Conservation (phyloP, 495 filamentous ascomycete species). For the Hapsidospora chrysogenum region DNA sequence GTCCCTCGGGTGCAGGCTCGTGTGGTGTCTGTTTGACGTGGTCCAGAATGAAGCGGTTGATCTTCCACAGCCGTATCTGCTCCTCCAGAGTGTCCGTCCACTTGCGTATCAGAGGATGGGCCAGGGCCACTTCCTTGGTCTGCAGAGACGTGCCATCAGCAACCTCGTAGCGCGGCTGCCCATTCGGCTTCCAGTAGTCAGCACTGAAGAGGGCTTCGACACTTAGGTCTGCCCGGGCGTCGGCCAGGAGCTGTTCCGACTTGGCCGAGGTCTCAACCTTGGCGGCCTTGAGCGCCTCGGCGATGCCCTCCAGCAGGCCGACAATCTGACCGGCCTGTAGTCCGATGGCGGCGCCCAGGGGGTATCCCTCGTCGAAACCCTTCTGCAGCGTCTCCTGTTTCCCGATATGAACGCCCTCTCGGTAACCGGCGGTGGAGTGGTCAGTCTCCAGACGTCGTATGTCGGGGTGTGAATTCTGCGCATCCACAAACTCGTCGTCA, state of each 20-base stretch:
- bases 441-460: conserved; percentile 55
- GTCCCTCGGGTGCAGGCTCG: too few species aligned
- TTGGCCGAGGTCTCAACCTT: conserved; percentile 9
- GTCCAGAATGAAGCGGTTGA: conserved; percentile 17
- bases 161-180: conserved; percentile 45
- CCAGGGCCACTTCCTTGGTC: conserved; percentile 35
- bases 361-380: conserved; percentile 82
- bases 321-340: conserved; percentile 51
- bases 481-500: background rate
- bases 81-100: conserved; percentile 30
- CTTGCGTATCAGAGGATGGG: conserved; percentile 40
- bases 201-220: conserved; percentile 45
- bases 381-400: conserved; percentile 56
- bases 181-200: conserved; percentile 41
- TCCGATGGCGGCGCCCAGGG: conserved; percentile 63
- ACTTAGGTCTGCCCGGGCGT: conserved; percentile 43
- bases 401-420: conserved; percentile 60
- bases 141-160: conserved; percentile 16
- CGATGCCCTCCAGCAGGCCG: conserved; percentile 53
- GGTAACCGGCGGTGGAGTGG: conserved; percentile 78
- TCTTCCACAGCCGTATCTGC: conserved; percentile 23
- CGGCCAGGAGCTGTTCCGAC: conserved; percentile 21
- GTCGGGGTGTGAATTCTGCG: conserved; percentile 42
- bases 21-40: background rate
- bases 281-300: conserved; percentile 13